phyloP scores from a whole-genome alignment of 2,329 filamentous ascomycete species.

The Polychaeton citri region DNA sequence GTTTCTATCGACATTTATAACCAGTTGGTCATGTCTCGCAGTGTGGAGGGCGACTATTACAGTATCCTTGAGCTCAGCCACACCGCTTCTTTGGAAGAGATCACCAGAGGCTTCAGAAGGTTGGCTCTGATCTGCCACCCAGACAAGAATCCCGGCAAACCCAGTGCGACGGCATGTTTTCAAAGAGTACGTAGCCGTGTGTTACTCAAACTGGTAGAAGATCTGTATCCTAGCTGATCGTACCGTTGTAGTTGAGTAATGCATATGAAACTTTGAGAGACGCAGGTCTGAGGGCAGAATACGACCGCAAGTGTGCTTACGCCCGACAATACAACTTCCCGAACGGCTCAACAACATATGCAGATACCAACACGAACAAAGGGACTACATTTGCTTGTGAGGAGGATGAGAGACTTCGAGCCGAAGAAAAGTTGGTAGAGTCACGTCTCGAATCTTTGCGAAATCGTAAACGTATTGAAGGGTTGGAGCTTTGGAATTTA shows the following conservation, averaged over 20 bases:
- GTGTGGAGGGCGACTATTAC: constrained; percentile 60
- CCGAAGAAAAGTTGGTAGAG: not conserved
- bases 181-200: constrained; percentile 24
- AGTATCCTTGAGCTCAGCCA: constrained; percentile 62
- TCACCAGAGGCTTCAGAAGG: constrained; percentile 78
- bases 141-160: constrained; percentile 73
- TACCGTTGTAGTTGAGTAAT: not conserved
- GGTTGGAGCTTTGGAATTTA: not conserved
- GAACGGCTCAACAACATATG: not conserved
- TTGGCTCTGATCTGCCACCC: constrained; percentile 78
- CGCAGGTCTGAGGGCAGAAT: constrained; percentile 43
- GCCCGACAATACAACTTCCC: not conserved
- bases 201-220: constrained; percentile 70
- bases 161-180: constrained; percentile 40
- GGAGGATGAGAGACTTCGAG: not conserved
- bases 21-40: no score
- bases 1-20: no score
- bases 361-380: not conserved
- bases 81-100: constrained; percentile 56
- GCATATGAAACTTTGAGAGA: constrained; percentile 67
- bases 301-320: constrained; percentile 33
- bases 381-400: not conserved
- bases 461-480: not conserved
- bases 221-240: constrained; percentile 40
- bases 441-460: not conserved